A percentile compares a stretch with the other conserved stretches of the same genome.
Evolutionary conservation across 805 yeast genomes (phyloP).

Genomic region (Peterozyma toletana): DNA sequence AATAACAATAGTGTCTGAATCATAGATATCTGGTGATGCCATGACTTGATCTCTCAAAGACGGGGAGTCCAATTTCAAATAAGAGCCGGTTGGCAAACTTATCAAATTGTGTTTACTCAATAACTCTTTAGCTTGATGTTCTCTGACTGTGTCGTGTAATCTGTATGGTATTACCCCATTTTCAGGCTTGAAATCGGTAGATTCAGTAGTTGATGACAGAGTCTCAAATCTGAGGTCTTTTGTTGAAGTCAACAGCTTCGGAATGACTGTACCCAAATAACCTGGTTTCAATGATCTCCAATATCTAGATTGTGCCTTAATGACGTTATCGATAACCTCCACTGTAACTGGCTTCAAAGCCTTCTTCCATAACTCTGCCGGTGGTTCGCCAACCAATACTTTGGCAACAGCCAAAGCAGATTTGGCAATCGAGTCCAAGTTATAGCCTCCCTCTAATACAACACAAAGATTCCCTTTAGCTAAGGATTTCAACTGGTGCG

Average conservation of each 20-base stretch:
- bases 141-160: conserved; percentile 69
- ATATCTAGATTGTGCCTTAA: conserved; percentile 71
- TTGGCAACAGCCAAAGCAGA: conserved; percentile 91
- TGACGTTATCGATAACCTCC: conserved; percentile 74
- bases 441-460: conserved; percentile 94
- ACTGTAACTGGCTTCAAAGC: conserved; percentile 74
- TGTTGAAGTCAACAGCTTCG: conserved; percentile 21
- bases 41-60: conserved; percentile 58
- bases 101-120: conserved; percentile 52
- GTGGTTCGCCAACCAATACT: conserved; percentile 91
- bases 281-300: conserved; percentile 86
- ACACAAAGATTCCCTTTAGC: conserved; percentile 88
- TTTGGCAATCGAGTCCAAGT: conserved; percentile 80
- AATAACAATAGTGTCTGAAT: conserved; percentile 56
- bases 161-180: conserved; percentile 35
- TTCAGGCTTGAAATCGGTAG: conserved; percentile 9
- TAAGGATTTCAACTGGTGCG: conserved; percentile 79
- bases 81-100: conserved; percentile 53
- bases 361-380: conserved; percentile 60
- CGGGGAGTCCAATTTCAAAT: conserved; percentile 30
- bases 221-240: too few species aligned
- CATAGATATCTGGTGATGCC: conserved; percentile 65
- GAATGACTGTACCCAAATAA: conserved; percentile 24
- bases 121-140: conserved; percentile 56
- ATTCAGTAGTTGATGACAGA: conserved; percentile 11